Evolutionary conservation across 768 basidiomycete species (phyloP), one percentile per base, ranked within the genome.

Genomic region (Chalciporus piperatus): DNA sequence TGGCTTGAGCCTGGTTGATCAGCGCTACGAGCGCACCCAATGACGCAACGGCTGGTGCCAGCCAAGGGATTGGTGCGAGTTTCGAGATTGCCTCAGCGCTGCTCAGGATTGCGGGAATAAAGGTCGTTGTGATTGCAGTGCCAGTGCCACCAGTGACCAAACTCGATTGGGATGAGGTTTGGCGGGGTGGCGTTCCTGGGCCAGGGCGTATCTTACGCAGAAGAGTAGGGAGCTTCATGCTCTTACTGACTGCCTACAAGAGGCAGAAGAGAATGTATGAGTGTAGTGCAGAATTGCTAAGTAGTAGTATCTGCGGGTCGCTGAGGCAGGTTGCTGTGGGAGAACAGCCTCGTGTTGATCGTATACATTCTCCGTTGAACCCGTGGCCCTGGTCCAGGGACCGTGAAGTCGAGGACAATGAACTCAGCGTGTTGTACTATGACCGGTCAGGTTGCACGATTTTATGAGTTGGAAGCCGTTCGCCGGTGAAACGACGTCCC

Each of bases 21-120:
- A 79, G 65, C 42, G 73, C 48, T 17, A 82, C 63, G 37, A 84
- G 76, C 25, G 59, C 66, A 39, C 70, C 72, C 13, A 80, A 56
- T 0, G 74, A 49, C 14, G 74, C 76, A 22, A 76, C 69, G 12
- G 72, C 71, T 14, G 74, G 71, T 6, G 62, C 67, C 14, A 82
- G 66, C 44, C 72, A 79, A 25, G 81, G 81, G 7, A 82, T 64
- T 9, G 79, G 76, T 19, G 72, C 63, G 43, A 79, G 72, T 46
- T 76, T 64, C 19, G 80, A 76, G 16, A 77, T 66, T 2, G 76
- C 66, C 58, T 80, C 76, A 6, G 76, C 75, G 6, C 35, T n/a
- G 16, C 16, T 16, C 16, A 37, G 35, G 14, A n/a, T 10, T 16
- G 35, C 35, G 1, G 35, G 35, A 37, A 37, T 10, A 6, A 37